A percentile compares a stretch with the other conserved stretches of the same genome.
Evolutionary conservation across 345 rosid genomes (phyloP).

Genomic region (Eucalyptus viminalis): DNA sequence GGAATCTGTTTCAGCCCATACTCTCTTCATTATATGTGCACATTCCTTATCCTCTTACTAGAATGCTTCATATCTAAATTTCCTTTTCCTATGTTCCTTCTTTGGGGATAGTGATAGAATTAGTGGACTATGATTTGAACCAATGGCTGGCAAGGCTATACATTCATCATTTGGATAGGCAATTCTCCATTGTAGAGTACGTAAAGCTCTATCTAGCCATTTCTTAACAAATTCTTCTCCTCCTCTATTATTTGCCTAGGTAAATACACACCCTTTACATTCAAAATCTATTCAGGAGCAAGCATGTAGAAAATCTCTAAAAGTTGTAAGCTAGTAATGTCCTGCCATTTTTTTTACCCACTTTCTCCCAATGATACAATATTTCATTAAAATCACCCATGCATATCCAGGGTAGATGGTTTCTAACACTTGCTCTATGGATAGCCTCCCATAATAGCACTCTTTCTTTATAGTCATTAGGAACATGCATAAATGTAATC

Average conservation of each 20-base stretch:
- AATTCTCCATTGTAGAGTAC: fast-evolving
- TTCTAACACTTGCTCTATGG: too few relatives aligned
- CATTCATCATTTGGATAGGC: background rate
- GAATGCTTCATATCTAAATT: fast-evolving
- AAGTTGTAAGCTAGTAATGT: fast-evolving
- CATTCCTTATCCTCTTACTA: fast-evolving
- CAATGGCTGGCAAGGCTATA: fast-evolving
- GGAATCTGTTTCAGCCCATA: background rate
- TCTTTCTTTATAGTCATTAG: too few relatives aligned
- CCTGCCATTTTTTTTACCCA: fast-evolving
- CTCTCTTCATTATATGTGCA: fast-evolving
- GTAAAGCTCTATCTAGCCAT: too few relatives aligned
- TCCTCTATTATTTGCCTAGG: too few relatives aligned
- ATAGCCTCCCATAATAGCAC: too few relatives aligned
- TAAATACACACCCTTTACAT: fast-evolving
- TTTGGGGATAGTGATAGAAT: too few relatives aligned
- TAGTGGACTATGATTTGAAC: background rate
- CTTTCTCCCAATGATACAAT: too few relatives aligned
- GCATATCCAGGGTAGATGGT: too few relatives aligned
- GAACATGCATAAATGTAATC: too few relatives aligned
- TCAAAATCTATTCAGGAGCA: background rate
- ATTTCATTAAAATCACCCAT: too few relatives aligned
- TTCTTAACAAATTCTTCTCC: background rate
- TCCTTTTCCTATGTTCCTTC: fast-evolving
- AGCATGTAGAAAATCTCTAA: fast-evolving